Percentiles rank a stretch among this genome's conserved stretches.
Evolutionary conservation across 73 alveolate genomes (phyloP).

Genomic region (Tetrahymena thermophila): DNA sequence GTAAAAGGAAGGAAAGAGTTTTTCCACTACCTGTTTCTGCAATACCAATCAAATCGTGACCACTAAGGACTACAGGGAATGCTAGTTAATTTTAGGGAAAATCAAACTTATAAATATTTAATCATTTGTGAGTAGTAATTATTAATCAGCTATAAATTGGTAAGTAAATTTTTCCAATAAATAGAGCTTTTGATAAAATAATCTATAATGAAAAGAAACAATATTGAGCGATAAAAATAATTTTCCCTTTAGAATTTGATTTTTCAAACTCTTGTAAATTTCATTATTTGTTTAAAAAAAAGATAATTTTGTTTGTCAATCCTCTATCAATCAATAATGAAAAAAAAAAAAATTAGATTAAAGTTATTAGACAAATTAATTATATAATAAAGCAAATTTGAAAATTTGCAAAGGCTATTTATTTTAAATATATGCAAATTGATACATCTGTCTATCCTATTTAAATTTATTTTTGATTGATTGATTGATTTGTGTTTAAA

Average conservation of each 20-base stretch:
- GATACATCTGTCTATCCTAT: neutral
- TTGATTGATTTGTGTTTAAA: too few species aligned
- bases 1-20: conserved; percentile 88
- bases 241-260: neutral
- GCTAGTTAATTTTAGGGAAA: conserved; percentile 19
- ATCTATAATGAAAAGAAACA: neutral
- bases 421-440: neutral
- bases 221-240: neutral
- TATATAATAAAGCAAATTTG: neutral
- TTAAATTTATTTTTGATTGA: neutral
- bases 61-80: conserved; percentile 77
- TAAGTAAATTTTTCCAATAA: neutral
- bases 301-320: neutral
- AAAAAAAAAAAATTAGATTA: neutral
- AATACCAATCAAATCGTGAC: conserved; percentile 89
- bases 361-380: neutral
- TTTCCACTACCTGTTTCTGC: conserved; percentile 96
- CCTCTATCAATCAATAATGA: neutral
- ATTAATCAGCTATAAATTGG: neutral
- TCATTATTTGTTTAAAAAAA: neutral
- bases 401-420: neutral
- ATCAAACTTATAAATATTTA: neutral
- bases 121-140: neutral
- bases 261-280: neutral
- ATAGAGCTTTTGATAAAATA: neutral